Conservation (phyloP, 768 basidiomycete species). For the Suillus luteus region DNA sequence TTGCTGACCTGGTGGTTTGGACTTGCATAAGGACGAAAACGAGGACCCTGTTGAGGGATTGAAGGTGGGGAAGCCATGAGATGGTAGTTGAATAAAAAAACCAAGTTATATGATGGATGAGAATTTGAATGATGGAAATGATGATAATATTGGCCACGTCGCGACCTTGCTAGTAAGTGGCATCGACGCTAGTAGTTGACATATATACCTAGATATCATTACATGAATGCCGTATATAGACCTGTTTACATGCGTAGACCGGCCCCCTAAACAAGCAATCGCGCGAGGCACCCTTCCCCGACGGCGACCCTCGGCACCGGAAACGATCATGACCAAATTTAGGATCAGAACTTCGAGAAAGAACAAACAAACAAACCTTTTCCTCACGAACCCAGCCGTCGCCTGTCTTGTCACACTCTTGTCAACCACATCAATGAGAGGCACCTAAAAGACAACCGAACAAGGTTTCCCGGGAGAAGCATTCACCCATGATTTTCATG, state of each 20-base stretch:
- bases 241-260: slow-evolving; percentile 45
- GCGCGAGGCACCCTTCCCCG: slow-evolving; percentile 33
- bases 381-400: slow-evolving; percentile 5
- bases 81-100: no score
- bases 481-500: slow-evolving; percentile 20
- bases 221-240: slow-evolving; percentile 42
- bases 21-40: slow-evolving; percentile 71
- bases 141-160: slow-evolving; percentile 33
- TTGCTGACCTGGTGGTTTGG: slow-evolving; percentile 81
- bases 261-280: slow-evolving; percentile 43
- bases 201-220: slow-evolving; percentile 21
- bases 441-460: slow-evolving; percentile 6
- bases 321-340: slow-evolving; percentile 39
- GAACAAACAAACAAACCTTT: neutral
- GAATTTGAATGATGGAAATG: slow-evolving; percentile 28
- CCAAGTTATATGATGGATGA: slow-evolving; percentile 25
- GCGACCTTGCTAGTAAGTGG: slow-evolving; percentile 28
- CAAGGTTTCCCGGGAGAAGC: slow-evolving; percentile 18
- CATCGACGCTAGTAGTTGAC: slow-evolving; percentile 13
- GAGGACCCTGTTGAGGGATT: slow-evolving; percentile 33
- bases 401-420: slow-evolving; percentile 1
- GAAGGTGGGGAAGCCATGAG: slow-evolving; percentile 33
- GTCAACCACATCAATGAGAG: slow-evolving; percentile 10
- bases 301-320: slow-evolving; percentile 45
- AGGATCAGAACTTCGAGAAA: slow-evolving; percentile 32